phyloP scores from a whole-genome alignment of 75 land plant species.

The Picea sitchensis region DNA sequence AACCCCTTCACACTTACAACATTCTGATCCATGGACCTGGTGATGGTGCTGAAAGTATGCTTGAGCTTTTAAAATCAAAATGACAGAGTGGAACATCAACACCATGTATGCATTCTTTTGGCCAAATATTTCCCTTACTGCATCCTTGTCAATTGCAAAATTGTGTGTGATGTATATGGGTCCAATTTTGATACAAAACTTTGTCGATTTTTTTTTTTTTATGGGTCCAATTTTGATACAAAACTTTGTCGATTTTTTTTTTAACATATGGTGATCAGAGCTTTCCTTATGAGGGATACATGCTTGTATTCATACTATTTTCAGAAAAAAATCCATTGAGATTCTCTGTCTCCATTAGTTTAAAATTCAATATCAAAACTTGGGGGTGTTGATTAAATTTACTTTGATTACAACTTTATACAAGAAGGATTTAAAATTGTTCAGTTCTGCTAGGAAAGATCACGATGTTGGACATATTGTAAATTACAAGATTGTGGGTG shows the following conservation, averaged over 20 bases:
- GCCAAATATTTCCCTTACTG: slow-evolving; percentile 64
- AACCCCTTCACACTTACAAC: too few species aligned
- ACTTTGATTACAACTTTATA: slow-evolving; percentile 73
- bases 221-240: slow-evolving; percentile 65
- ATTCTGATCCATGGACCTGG: slow-evolving; percentile 15
- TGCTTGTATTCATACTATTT: slow-evolving; percentile 65
- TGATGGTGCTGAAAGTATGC: slow-evolving; percentile 67
- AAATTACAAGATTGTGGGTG: slow-evolving; percentile 94
- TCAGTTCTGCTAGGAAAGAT: slow-evolving; percentile 68
- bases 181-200: slow-evolving; percentile 67
- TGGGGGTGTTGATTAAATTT: slow-evolving; percentile 76
- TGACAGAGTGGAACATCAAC: slow-evolving; percentile 20
- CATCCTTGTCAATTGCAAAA: slow-evolving; percentile 53
- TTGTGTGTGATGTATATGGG: slow-evolving; percentile 91
- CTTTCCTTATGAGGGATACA: slow-evolving; percentile 61
- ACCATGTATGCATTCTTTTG: slow-evolving; percentile 70
- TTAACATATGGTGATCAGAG: slow-evolving; percentile 36
- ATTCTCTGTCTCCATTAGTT: slow-evolving; percentile 71
- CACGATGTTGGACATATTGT: slow-evolving; percentile 95
- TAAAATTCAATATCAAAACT: slow-evolving; percentile 69
- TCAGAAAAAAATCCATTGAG: slow-evolving; percentile 67
- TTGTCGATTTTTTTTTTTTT: slow-evolving; percentile 42
- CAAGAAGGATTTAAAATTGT: slow-evolving; percentile 72
- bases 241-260: slow-evolving; percentile 57
- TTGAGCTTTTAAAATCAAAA: slow-evolving; percentile 39